Conservation (phyloP, 257 asterid genomes). For the Nicotiana attenuata region DNA sequence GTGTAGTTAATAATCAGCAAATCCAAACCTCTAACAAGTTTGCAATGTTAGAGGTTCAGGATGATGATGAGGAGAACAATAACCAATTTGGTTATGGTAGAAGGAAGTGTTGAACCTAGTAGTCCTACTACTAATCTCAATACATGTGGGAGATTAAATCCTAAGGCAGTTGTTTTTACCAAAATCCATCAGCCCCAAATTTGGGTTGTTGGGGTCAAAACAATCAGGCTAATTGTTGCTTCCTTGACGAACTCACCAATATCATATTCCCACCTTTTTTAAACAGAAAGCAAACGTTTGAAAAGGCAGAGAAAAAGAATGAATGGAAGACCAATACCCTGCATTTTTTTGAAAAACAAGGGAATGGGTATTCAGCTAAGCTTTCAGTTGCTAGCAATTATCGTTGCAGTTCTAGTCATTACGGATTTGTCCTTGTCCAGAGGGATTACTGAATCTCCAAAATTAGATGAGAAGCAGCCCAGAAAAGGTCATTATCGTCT, state of each 20-base stretch:
- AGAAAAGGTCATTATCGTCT: neutral
- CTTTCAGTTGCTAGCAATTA: neutral
- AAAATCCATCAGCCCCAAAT: neutral
- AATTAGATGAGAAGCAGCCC: neutral
- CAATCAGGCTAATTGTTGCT: neutral
- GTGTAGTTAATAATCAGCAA: too few species aligned
- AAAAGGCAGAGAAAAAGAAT: neutral
- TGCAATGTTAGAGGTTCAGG: too few species aligned
- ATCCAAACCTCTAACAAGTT: too few species aligned
- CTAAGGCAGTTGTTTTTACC: too few species aligned
- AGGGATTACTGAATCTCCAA: neutral
- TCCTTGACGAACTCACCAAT: too few species aligned
- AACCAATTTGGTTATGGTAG: too few species aligned
- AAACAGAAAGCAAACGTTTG: neutral
- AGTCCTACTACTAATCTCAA: too few species aligned
- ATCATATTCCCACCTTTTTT: neutral
- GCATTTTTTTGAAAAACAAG: neutral
- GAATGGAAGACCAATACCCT: neutral
- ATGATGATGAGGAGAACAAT: too few species aligned
- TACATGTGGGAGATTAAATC: too few species aligned
- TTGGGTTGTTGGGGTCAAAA: neutral
- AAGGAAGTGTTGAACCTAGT: too few species aligned
- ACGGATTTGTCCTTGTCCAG: constrained; percentile 7
- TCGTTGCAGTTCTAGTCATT: constrained; percentile 5
- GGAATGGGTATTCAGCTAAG: neutral